Evolutionary conservation across 2,329 filamentous ascomycete genomes (phyloP).

Genomic region (Ilyonectria sp.): DNA sequence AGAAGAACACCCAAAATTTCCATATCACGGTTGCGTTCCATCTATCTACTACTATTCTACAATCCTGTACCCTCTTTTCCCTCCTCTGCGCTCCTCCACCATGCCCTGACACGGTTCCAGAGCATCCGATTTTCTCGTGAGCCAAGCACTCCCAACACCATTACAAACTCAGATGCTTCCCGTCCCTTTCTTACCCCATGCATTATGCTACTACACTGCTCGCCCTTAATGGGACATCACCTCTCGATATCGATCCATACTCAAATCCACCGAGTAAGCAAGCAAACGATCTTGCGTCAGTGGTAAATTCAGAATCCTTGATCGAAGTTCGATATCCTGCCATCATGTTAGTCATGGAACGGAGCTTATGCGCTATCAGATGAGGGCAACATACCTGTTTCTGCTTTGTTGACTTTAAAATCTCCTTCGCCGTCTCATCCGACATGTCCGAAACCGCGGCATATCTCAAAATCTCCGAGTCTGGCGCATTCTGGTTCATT

Average conservation of each 20-base stretch:
- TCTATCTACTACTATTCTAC: conserved; percentile 48
- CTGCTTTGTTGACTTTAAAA: conserved; percentile 68
- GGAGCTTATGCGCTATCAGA: neutral
- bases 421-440: conserved; percentile 77
- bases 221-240: conserved; percentile 66
- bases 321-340: conserved; percentile 56
- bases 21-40: conserved; percentile 15
- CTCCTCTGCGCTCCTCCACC: conserved; percentile 8
- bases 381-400: conserved; percentile 65
- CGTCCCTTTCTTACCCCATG: conserved; percentile 13
- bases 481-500: conserved; percentile 63
- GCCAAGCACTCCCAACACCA: conserved; percentile 38
- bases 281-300: conserved; percentile 82
- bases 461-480: conserved; percentile 66
- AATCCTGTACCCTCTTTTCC: conserved; percentile 34
- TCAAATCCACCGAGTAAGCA: conserved; percentile 79
- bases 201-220: conserved; percentile 11
- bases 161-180: conserved; percentile 34
- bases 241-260: conserved; percentile 77
- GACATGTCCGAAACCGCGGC: conserved; percentile 90
- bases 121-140: conserved; percentile 18
- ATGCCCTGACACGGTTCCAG: conserved; percentile 18
- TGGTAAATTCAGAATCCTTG: conserved; percentile 70
- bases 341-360: conserved; percentile 37
- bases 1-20: neutral